Percentiles rank a stretch among this genome's conserved stretches.
phyloP scores from a whole-genome alignment of 306 rosid species.

The Cicer cuneatum region DNA sequence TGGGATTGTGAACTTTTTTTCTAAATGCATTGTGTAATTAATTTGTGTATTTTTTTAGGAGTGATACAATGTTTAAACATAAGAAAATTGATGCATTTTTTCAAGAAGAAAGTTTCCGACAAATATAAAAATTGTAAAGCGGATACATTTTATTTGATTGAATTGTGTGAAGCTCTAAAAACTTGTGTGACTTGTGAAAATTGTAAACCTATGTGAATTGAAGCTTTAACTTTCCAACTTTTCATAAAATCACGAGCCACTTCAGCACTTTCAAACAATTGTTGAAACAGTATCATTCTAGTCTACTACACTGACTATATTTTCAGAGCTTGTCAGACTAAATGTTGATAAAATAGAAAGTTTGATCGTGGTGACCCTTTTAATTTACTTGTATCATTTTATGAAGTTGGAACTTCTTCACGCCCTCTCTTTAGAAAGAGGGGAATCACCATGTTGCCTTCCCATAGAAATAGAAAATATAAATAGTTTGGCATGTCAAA shows the following conservation, averaged over 20 bases:
- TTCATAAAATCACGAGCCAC: background rate
- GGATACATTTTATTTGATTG: too few relatives aligned
- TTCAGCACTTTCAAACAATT: constrained; percentile 10
- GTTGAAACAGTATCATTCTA: constrained; percentile 1
- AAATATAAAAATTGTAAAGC: too few relatives aligned
- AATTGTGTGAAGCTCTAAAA: too few relatives aligned
- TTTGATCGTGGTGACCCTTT: constrained; percentile 14
- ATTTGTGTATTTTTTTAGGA: too few relatives aligned
- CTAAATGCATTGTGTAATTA: too few relatives aligned
- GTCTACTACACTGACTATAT: constrained; percentile 7
- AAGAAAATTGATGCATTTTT: too few relatives aligned
- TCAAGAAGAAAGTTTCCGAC: too few relatives aligned
- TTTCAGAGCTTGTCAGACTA: background rate
- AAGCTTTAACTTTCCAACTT: too few relatives aligned
- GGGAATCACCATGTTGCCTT: constrained; percentile 20
- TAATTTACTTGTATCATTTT: constrained; percentile 34
- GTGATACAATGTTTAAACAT: too few relatives aligned
- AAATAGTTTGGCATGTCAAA: constrained; percentile 35
- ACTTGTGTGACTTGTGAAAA: too few relatives aligned
- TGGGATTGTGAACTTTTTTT: too few relatives aligned
- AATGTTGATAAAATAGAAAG: constrained; percentile 6
- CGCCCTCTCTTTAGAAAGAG: constrained; percentile 39
- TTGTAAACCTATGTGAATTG: too few relatives aligned
- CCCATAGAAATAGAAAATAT: constrained; percentile 36
- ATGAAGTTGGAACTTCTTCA: constrained; percentile 23